Percentiles rank a stretch among this genome's conserved stretches.
Conservation (phyloP, 768 basidiomycete genomes). For the Podaxis carcinomalis region DNA sequence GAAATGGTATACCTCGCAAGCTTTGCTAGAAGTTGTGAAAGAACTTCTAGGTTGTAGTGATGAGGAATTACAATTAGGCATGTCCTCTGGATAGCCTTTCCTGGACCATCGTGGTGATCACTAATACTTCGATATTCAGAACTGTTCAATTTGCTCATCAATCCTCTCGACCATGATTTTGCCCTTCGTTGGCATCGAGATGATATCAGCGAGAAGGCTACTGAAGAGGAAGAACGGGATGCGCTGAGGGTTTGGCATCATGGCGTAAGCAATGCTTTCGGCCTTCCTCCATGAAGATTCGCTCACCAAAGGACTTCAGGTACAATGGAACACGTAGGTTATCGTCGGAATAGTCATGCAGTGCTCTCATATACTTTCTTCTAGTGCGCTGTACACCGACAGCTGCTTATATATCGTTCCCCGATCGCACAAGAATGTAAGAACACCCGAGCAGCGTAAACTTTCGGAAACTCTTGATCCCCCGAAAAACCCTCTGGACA, state of each 20-base stretch:
- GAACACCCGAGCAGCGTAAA: slow-evolving; percentile 54
- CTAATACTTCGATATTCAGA: slow-evolving; percentile 33
- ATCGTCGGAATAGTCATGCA: background rate
- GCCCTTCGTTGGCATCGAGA: slow-evolving; percentile 80
- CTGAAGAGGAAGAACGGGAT: slow-evolving; percentile 51
- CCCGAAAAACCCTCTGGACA: slow-evolving; percentile 54
- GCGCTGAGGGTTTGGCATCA: slow-evolving; percentile 59
- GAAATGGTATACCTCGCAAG: slow-evolving; percentile 62
- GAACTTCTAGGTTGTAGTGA: slow-evolving; percentile 53
- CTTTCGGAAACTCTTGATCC: slow-evolving; percentile 48
- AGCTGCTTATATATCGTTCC: slow-evolving; percentile 71
- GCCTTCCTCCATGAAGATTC: background rate
- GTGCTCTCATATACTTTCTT: slow-evolving; percentile 1
- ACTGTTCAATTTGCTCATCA: slow-evolving; percentile 72
- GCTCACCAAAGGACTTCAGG: slow-evolving; percentile 28
- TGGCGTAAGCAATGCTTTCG: slow-evolving; percentile 43
- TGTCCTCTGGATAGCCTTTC: slow-evolving; percentile 15
- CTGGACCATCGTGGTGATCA: background rate
- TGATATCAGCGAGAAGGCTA: slow-evolving; percentile 58
- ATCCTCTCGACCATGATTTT: slow-evolving; percentile 60
- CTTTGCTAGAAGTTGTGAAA: slow-evolving; percentile 37
- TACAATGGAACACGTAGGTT: slow-evolving; percentile 80
- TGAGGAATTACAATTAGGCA: slow-evolving; percentile 70
- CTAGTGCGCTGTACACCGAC: slow-evolving; percentile 64
- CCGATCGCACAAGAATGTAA: slow-evolving; percentile 52